Conservation (phyloP, 129 eudicot genomes). For the Arctium lappa region DNA sequence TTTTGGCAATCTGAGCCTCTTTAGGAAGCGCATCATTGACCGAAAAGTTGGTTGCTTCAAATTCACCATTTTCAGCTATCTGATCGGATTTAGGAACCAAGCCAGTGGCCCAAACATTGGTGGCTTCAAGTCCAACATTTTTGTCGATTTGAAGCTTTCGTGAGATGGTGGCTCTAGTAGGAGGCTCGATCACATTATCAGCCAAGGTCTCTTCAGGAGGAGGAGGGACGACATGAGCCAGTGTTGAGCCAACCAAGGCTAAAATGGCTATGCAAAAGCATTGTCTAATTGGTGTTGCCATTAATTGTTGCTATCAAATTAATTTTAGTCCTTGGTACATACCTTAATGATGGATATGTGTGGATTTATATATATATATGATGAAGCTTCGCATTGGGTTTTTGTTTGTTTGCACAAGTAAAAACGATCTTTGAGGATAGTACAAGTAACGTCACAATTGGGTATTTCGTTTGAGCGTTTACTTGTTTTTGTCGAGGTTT, state of each 20-base stretch:
- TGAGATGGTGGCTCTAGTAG: background rate
- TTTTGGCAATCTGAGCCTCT: too few species aligned
- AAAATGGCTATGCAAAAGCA: slow-evolving; percentile 21
- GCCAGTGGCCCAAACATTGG: background rate
- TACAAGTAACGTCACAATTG: slow-evolving; percentile 7
- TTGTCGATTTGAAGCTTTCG: slow-evolving; percentile 18
- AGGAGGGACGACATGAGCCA: background rate
- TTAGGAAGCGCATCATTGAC: too few species aligned
- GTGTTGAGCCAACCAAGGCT: slow-evolving; percentile 8
- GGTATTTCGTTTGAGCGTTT: background rate
- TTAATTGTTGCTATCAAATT: background rate
- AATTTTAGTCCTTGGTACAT: background rate
- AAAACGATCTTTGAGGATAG: slow-evolving; percentile 12
- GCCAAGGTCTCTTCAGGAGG: background rate
- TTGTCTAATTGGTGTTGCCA: slow-evolving; percentile 20
- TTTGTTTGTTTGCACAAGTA: slow-evolving; percentile 8
- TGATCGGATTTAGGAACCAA: background rate
- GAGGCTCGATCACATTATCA: background rate
- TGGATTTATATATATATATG: background rate
- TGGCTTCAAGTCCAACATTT: background rate
- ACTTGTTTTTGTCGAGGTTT: background rate
- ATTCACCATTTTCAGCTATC: background rate
- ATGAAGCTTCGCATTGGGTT: background rate
- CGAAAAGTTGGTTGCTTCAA: background rate
- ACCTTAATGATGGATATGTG: background rate